These are phyloP conservation scores for Castanopsis chinensis DNA, from an alignment of 306 rosid species.

Conservation along the genomic window DNA sequence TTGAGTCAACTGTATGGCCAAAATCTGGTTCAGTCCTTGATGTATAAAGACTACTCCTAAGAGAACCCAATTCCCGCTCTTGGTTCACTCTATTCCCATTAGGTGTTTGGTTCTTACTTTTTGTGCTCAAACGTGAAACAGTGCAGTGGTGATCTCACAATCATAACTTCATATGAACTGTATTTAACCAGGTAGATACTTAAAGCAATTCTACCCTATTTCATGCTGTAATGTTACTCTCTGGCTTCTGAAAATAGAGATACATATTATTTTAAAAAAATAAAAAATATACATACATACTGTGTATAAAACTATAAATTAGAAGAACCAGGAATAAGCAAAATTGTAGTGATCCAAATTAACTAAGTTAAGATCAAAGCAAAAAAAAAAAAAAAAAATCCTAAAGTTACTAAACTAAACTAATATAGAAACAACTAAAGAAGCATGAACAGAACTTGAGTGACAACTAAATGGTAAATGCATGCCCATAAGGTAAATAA, in stretches of 20 bases:
- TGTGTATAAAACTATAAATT: background rate
- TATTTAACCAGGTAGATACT: background rate
- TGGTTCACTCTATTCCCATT: background rate
- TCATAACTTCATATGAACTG: background rate
- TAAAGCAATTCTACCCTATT: background rate
- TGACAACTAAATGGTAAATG: background rate
- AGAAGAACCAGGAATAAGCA: background rate
- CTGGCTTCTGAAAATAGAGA: background rate
- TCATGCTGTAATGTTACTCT: background rate
- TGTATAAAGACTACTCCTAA: background rate
- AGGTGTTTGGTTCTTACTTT: background rate
- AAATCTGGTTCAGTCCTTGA: background rate
- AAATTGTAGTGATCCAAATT: background rate
- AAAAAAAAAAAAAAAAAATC: too few relatives aligned
- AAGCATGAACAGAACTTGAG: background rate
- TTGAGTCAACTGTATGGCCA: background rate
- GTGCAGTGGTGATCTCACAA: background rate
- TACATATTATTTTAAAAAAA: background rate
- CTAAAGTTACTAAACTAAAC: too few relatives aligned
- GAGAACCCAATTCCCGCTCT: background rate
- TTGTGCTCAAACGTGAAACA: too few relatives aligned
- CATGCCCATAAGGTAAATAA: slow-evolving; percentile 1
- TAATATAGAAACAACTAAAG: background rate
- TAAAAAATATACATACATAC: background rate
- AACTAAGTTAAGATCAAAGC: background rate